phyloP scores from a whole-genome alignment of 2,329 filamentous ascomycete genomes.

The Trichoderma arundinaceum region DNA sequence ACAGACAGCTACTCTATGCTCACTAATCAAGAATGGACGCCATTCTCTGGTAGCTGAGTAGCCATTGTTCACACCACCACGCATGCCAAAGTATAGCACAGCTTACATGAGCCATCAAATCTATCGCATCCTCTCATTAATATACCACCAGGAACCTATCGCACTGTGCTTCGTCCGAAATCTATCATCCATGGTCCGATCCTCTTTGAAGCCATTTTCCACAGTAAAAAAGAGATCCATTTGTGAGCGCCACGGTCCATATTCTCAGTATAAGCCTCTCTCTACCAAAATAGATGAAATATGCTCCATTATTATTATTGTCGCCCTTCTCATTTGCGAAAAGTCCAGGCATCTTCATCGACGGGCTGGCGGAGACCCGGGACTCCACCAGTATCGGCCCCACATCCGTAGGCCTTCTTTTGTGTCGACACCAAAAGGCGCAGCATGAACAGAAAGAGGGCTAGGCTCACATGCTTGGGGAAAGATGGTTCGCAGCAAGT shows the following conservation, averaged over 20 bases:
- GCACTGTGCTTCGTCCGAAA: not conserved
- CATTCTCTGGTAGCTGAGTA: not conserved
- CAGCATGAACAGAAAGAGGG: not conserved
- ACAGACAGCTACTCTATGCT: not conserved
- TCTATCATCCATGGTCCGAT: not conserved
- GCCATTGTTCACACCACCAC: not conserved
- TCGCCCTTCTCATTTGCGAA: not conserved
- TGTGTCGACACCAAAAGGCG: conserved; percentile 19
- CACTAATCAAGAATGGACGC: conserved; percentile 1
- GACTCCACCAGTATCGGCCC: conserved; percentile 26
- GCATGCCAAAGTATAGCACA: not conserved
- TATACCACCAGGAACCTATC: not conserved
- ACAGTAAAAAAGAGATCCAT: not conserved
- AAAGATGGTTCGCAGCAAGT: not conserved
- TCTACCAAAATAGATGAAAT: not conserved
- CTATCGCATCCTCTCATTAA: no score
- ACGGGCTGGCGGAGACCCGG: not conserved
- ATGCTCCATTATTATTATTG: not conserved
- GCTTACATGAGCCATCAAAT: not conserved
- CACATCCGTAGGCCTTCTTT: conserved; percentile 24
- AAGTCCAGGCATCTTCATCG: conserved; percentile 2
- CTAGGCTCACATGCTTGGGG: conserved; percentile 9
- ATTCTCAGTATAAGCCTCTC: no score
- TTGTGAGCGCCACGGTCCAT: not conserved
- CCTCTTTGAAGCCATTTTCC: not conserved